These are phyloP conservation scores for Podospora sp. DNA, from an alignment of 495 filamentous ascomycete genomes.

Conservation along the genomic window DNA sequence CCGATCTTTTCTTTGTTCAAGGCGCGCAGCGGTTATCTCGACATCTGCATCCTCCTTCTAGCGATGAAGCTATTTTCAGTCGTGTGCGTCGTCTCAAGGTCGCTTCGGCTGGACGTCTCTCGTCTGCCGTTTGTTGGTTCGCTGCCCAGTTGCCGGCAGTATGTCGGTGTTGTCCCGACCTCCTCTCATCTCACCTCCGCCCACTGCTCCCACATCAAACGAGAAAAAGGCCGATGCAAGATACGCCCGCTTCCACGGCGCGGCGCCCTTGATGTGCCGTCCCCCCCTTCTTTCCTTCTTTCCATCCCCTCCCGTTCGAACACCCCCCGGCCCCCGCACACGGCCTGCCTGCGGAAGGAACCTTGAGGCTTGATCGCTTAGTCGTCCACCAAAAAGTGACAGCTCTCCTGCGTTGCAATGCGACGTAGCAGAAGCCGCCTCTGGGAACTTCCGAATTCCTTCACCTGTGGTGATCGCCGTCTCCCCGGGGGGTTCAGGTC, in stretches of 20 bases:
- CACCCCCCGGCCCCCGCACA: constrained; percentile 12
- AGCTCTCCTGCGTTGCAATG: not conserved
- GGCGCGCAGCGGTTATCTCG: not conserved
- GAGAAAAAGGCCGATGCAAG: constrained; percentile 14
- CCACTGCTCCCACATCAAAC: not conserved
- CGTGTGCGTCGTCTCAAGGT: not conserved
- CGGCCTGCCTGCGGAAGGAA: not conserved
- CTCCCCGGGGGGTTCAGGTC: not conserved
- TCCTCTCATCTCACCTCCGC: not conserved
- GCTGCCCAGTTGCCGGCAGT: constrained; percentile 14
- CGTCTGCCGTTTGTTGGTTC: not conserved
- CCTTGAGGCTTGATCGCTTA: constrained; percentile 9
- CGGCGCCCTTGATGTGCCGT: constrained; percentile 1
- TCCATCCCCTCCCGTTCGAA: not conserved
- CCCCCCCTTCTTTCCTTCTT: not conserved
- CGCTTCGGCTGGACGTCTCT: not conserved
- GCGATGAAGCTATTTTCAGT: constrained; percentile 8
- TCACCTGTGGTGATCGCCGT: not conserved
- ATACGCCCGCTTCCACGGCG: constrained; percentile 19
- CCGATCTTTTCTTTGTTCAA: constrained; percentile 6
- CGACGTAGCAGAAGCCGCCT: not conserved
- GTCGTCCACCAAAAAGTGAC: constrained; percentile 3
- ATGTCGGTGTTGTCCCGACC: constrained; percentile 16
- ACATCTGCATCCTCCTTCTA: not conserved
- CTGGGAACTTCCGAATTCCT: constrained; percentile 11